Evolutionary conservation across 208 protist species (phyloP).

Genomic region (Leishmania major): DNA sequence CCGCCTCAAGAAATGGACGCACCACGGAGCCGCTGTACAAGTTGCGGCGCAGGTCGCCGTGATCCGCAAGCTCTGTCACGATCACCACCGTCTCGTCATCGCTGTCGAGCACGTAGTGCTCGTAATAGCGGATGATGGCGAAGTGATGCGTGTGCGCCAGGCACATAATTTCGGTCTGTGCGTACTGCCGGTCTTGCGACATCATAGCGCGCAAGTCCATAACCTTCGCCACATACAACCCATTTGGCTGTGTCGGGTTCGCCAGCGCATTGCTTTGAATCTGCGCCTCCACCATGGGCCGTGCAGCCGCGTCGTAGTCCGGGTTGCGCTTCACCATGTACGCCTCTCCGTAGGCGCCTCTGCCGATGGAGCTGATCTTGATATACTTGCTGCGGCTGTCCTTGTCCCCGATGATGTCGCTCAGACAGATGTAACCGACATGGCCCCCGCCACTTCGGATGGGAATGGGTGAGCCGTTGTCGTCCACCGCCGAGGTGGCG

Average conservation of each 20-base stretch:
- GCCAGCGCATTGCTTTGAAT: slow-evolving; percentile 32
- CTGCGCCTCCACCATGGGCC: slow-evolving; percentile 36
- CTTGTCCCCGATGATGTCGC: slow-evolving; percentile 31
- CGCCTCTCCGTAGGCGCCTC: slow-evolving; percentile 92
- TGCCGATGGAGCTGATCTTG: slow-evolving; percentile 76
- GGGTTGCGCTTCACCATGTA: slow-evolving; percentile 77
- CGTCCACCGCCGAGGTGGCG: not conserved
- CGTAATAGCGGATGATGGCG: slow-evolving; percentile 81
- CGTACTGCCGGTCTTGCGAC: slow-evolving; percentile 64
- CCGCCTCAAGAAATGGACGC: slow-evolving; percentile 10
- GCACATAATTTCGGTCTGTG: slow-evolving; percentile 88
- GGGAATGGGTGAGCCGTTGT: slow-evolving; percentile 26
- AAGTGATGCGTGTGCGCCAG: slow-evolving; percentile 85
- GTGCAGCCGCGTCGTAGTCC: slow-evolving; percentile 34
- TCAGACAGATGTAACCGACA: slow-evolving; percentile 35
- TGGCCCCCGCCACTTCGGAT: not conserved
- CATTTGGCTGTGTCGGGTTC: slow-evolving; percentile 36
- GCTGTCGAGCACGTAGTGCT: slow-evolving; percentile 80
- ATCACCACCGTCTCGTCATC: slow-evolving; percentile 83
- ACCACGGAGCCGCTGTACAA: slow-evolving; percentile 35
- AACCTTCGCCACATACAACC: slow-evolving; percentile 82
- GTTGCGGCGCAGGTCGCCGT: slow-evolving; percentile 83
- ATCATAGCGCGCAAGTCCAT: slow-evolving; percentile 81
- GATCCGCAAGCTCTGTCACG: slow-evolving; percentile 89
- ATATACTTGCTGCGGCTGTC: slow-evolving; percentile 55